These are phyloP conservation scores for Chionographis japonica DNA, from an alignment of 106 monocot genomes.

Conservation along the genomic window DNA sequence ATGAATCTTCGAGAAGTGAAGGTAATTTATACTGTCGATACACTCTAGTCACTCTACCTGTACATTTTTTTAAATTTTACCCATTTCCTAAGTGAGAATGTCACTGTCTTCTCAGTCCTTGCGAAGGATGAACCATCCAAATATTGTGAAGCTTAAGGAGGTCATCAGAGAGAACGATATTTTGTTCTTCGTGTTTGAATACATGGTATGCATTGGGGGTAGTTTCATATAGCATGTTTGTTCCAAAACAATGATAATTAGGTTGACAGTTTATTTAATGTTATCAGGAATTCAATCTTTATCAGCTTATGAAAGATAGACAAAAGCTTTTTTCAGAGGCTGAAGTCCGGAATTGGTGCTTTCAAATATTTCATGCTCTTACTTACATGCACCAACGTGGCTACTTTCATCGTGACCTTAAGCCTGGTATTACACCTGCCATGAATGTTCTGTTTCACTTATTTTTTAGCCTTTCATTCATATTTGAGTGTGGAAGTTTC, in stretches of 20 bases:
- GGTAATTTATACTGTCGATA: constrained; percentile 12
- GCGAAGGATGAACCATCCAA: constrained; percentile 94
- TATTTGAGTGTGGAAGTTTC: too few relatives aligned
- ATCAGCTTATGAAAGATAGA: constrained; percentile 87
- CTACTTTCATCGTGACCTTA: constrained; percentile 94
- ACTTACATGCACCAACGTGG: constrained; percentile 90
- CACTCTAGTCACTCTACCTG: background rate
- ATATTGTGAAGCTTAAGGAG: constrained; percentile 96
- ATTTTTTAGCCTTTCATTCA: too few relatives aligned
- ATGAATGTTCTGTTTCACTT: background rate
- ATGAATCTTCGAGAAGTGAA: constrained; percentile 72
- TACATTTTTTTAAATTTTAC: background rate
- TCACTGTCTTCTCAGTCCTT: constrained; percentile 43
- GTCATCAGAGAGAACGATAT: constrained; percentile 90
- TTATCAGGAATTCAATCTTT: constrained; percentile 79
- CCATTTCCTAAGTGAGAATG: background rate
- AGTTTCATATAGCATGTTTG: background rate
- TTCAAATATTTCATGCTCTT: constrained; percentile 94
- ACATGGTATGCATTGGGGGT: constrained; percentile 55
- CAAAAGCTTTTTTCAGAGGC: constrained; percentile 62
- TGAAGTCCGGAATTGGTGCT: constrained; percentile 88
- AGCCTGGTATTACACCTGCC: constrained; percentile 56
- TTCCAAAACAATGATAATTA: too few relatives aligned
- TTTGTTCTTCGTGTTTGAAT: constrained; percentile 90
- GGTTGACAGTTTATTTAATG: constrained; percentile 1